Evolutionary conservation across 2,329 filamentous ascomycete species (phyloP), one percentile per base, ranked within the genome.

Genomic region (Colletotrichum acutatum): DNA sequence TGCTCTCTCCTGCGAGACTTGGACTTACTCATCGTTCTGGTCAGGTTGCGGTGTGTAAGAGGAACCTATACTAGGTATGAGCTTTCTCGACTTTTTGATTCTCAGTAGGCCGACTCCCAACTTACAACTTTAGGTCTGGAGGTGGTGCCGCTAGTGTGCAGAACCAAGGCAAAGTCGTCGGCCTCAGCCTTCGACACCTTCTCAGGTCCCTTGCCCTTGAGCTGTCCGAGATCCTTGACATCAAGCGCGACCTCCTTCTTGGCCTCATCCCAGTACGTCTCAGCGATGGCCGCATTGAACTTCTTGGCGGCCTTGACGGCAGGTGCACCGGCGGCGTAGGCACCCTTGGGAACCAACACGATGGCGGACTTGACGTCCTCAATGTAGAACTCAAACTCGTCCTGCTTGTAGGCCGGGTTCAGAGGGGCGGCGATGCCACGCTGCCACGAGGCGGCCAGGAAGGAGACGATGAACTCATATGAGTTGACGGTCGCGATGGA

Each of bases 341-440:
- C 90, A 19, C 93, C 94, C 76, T 87, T 87, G 14, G 94, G 94
- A 11, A 97, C 92, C 46, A 97, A 86, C 37, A 95, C 90, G 72
- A 97, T 85, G 42, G 92, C 92, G 5, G 94, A 96, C 80, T 92
- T 94, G 77, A 97, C 87, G 80, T 97, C 94, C 76, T 95, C 92
- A 78, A 97, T 96, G 83, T 97, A 97, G 83, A 97, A 97, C 81
- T 97, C 94, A 81, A 96, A 97, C 82, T 97, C 94, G 70, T 92
- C 92, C 83, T 97, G 94, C 85, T 95, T 97, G 86, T 97, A 97
- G 57, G 92, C 92, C 53, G 94, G 91, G 82, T 97, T 97, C 76
- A 97, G 86, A n/a, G 94, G 95, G 3, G 95, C 95, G 8, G 94
- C 94, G 77, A 97, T 92, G 34, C 88, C 93, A 78, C 95, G 90